phyloP scores from a whole-genome alignment of 1,284 basidiomycete species.

The Moniliella sp. region DNA sequence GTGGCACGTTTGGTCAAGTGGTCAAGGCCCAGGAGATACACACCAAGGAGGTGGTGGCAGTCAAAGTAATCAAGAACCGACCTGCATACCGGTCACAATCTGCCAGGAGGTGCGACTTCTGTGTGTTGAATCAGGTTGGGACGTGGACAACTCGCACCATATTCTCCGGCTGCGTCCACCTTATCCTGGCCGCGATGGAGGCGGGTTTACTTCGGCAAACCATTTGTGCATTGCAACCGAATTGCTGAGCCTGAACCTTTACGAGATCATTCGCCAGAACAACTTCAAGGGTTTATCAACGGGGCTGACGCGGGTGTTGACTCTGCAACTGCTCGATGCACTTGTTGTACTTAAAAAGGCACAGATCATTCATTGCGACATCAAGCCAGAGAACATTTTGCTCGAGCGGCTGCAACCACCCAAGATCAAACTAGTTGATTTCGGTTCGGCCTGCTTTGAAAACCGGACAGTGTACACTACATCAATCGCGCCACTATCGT shows the following conservation, averaged over 20 bases:
- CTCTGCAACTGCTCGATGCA: constrained; percentile 76
- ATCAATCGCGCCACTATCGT: constrained; percentile 94
- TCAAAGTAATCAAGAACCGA: constrained; percentile 99
- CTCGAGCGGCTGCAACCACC: constrained; percentile 60
- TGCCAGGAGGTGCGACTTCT: constrained; percentile 55
- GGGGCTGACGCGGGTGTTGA: constrained; percentile 91
- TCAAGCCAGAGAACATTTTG: constrained; percentile 46
- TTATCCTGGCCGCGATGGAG: too few relatives aligned
- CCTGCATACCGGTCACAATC: constrained; percentile 99
- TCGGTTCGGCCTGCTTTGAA: constrained; percentile 93
- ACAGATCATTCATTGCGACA: constrained; percentile 83
- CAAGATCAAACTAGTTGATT: constrained; percentile 96
- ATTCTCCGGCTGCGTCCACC: constrained; percentile 75
- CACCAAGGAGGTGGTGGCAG: constrained; percentile 89
- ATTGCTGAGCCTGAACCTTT: constrained; percentile 83
- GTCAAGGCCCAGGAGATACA: constrained; percentile 99
- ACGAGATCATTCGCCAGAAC: constrained; percentile 99
- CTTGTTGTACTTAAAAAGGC: constrained; percentile 81
- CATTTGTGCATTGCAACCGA: constrained; percentile 96
- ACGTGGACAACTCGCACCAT: constrained; percentile 84
- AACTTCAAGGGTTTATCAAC: constrained; percentile 92
- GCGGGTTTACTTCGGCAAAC: constrained; percentile 86
- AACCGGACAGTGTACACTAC: constrained; percentile 98
- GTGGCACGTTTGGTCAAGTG: constrained; percentile 95
- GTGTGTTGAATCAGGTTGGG: constrained; percentile 7